Conservation (phyloP, 345 rosid species). For the Iberis pinnata region DNA sequence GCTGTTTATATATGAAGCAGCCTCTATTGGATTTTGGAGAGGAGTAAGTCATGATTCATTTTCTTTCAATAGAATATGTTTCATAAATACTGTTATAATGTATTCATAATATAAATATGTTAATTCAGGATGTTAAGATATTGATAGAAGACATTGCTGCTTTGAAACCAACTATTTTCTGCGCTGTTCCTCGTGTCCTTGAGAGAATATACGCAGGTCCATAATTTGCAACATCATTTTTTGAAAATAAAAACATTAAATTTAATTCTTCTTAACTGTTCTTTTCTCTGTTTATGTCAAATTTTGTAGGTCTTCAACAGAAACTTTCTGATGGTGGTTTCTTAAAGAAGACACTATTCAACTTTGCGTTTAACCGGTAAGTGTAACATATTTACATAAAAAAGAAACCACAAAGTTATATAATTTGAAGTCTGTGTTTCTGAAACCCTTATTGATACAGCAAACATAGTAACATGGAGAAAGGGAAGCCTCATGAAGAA, state of each 20-base stretch:
- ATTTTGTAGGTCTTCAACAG: constrained; percentile 48
- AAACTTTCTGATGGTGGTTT: constrained; percentile 69
- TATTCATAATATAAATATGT: neutral
- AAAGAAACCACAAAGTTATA: too few relatives aligned
- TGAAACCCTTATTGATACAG: constrained; percentile 34
- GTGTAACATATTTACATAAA: constrained; percentile 23
- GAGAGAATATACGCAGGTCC: constrained; percentile 79
- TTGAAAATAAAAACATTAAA: neutral
- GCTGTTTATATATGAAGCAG: constrained; percentile 59
- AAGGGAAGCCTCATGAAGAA: constrained; percentile 50
- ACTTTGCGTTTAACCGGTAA: constrained; percentile 69
- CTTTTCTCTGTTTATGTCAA: constrained; percentile 6
- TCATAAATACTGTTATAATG: neutral
- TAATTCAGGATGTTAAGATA: constrained; percentile 73
- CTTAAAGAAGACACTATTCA: constrained; percentile 51
- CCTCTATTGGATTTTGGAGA: constrained; percentile 88
- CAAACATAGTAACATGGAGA: constrained; percentile 57
- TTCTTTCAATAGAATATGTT: neutral
- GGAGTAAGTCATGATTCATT: constrained; percentile 51
- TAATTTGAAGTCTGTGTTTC: neutral
- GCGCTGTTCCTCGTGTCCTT: constrained; percentile 97
- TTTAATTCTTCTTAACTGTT: neutral
- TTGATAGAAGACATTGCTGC: constrained; percentile 82
- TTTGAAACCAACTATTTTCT: constrained; percentile 82
- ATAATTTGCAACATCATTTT: constrained; percentile 3